Base-by-base conservation (phyloP, 2,329 filamentous ascomycete species). In the Gliomastix tumulicola region DNA sequence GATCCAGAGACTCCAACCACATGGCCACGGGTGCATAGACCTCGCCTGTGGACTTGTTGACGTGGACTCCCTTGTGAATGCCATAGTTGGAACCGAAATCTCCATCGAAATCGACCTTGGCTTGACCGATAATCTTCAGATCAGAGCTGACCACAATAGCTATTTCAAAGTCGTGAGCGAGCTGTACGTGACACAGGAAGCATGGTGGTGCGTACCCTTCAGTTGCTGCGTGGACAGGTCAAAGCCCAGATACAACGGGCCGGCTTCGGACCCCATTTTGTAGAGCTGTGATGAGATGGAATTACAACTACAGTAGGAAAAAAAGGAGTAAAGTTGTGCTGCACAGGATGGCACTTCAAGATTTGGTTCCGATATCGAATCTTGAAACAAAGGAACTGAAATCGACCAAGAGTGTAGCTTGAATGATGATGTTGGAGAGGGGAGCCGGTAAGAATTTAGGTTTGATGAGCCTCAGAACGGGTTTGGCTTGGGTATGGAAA, bases 141-240 rank as follows among this genome's bases (percentile, higher is more conserved):
- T 88, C 75, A 5, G 88, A 87, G 38, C 82, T 78, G 46, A 97
- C 84, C 35, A 92, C 83, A 46, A 97, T 82, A 47, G 81, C 85
- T 90, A n/a, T n/a, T n/a, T n/a, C n/a, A n/a, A n/a, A n/a, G n/a
- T 28, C 8, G 21, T 21, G 15, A 33, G 17, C 15, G 12, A 5
- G 12, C 6, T 12, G 16, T 23, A 27, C 19, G 25, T 22, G 9
- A 23, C n/a, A n/a, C n/a, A n/a, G n/a, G n/a, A n/a, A n/a, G n/a
- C n/a, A n/a, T n/a, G 21, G 16, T 16, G 27, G 23, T 19, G 17
- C 40, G 45, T 60, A 79, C 87, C 89, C 74, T 98, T 97, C 40
- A 97, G 74, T 59, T 97, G 90, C 62, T 97, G 92, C 40, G 92
- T 97, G 30, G 89, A 96, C 41, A 97, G 81, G 65, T 98, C 92